Evolutionary conservation across 352 stramenopile species (phyloP), one percentile per base, ranked within the genome.

Genomic region (Globisporangium alternatum): DNA sequence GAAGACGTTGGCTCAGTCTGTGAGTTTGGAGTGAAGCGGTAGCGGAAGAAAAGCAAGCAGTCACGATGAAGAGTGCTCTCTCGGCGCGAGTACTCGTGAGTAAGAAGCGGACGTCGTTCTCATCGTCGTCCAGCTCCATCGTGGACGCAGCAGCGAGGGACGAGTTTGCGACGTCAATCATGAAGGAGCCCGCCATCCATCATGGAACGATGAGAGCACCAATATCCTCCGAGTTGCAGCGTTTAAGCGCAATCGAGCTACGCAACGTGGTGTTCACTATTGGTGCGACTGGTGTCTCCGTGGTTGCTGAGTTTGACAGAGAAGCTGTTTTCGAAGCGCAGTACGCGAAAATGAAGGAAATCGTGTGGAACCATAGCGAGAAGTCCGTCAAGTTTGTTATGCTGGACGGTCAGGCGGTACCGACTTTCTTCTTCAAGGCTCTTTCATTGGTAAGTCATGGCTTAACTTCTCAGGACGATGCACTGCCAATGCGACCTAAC

Each of bases 311-410:
- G 19, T 51, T 72, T 10, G 62, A 78, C 7, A 77, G 71, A 39
- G 73, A 68, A 21, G 52, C 80, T 25, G 51, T 85, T 33, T 88
- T 85, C 28, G 71, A 88, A 60, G 71, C 69, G 2, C 55, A 57
- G 3, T 78, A 77, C 48, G 62, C 57, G 0, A 15, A 64, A 25
- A 70, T 91, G 56, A 88, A 81, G 59, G 77, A 91, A 43, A 83
- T 90, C 28, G 64, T 83, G 9, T 91, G 83, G 83, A 74, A 91
- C 45, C 69, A 91, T 57, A 88, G 72, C 22, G 79, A 89, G 13
- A 83, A 81, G 47, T 81, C 78, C 0, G 52, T 91, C 8, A 58
- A 67, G 13, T 90, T 91, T 49, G 60, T 70, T 3, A 60, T 81
- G 41, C 59, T 75, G 15, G 74, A 83, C 22, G 71, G 64, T 10